Conservation (phyloP, 2,329 filamentous ascomycete genomes). For the Penicillium sp. region DNA sequence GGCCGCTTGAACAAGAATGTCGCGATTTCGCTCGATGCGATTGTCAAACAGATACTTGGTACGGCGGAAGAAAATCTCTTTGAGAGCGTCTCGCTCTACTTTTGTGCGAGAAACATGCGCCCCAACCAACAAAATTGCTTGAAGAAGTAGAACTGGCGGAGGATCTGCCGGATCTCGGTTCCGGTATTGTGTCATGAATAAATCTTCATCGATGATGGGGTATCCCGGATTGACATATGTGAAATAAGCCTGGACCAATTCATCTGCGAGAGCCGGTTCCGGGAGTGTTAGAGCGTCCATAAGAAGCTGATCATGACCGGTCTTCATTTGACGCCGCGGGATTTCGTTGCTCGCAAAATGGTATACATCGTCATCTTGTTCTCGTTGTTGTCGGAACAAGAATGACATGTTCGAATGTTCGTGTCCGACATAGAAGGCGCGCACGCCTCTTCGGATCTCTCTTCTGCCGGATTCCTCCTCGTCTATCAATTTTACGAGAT, state of each 20-base stretch:
- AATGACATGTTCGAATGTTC: constrained; percentile 58
- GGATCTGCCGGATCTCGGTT: constrained; percentile 46
- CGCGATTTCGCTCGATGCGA: constrained; percentile 54
- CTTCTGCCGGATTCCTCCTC: constrained; percentile 46
- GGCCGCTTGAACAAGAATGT: constrained; percentile 54
- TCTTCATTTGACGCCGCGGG: constrained; percentile 42
- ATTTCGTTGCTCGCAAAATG: constrained; percentile 47
- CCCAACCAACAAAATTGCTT: constrained; percentile 53
- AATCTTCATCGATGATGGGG: constrained; percentile 52
- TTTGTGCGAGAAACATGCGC: constrained; percentile 49
- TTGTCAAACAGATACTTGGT: constrained; percentile 55
- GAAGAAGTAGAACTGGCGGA: constrained; percentile 50
- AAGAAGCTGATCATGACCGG: constrained; percentile 46
- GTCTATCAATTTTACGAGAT: constrained; percentile 52
- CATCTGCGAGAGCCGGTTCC: constrained; percentile 49
- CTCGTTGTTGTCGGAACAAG: constrained; percentile 51
- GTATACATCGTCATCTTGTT: constrained; percentile 42
- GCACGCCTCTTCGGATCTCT: constrained; percentile 49
- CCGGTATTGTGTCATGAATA: constrained; percentile 52
- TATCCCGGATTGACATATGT: constrained; percentile 51
- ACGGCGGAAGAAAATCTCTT: constrained; percentile 52
- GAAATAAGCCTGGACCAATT: constrained; percentile 53
- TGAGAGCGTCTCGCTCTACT: constrained; percentile 45
- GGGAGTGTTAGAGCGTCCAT: constrained; percentile 52
- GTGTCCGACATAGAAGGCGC: constrained; percentile 55